These are phyloP conservation scores for Juncus inflexus DNA, from an alignment of 176 grass and related monocot genomes.

Conservation along the genomic window DNA sequence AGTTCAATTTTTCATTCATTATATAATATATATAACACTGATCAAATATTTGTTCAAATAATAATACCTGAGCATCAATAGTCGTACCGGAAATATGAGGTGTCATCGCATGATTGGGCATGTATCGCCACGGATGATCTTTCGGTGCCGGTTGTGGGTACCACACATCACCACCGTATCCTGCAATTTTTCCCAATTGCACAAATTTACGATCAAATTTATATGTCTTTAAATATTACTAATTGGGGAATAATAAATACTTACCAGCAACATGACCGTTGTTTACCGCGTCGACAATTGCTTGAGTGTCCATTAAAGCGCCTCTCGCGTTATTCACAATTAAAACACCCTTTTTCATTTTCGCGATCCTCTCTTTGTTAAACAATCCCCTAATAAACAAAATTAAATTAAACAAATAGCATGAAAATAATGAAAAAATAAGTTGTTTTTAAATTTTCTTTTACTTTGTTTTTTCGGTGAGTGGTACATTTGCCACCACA, in stretches of 20 bases:
- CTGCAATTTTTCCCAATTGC: slow-evolving; percentile 25
- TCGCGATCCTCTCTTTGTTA: slow-evolving; percentile 83
- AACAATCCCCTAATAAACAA: slow-evolving; percentile 68
- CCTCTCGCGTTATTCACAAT: slow-evolving; percentile 88
- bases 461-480: slow-evolving; percentile 91
- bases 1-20: slow-evolving; percentile 4
- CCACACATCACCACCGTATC: slow-evolving; percentile 86
- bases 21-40: slow-evolving; percentile 2
- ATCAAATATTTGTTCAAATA: not conserved
- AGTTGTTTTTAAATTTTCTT: not conserved
- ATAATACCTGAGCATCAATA: slow-evolving; percentile 64
- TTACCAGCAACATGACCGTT: slow-evolving; percentile 80
- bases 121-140: slow-evolving; percentile 86
- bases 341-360: slow-evolving; percentile 92
- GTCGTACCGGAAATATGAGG: slow-evolving; percentile 85
- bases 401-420: slow-evolving; percentile 17
- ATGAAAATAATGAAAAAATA: not conserved
- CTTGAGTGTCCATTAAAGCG: slow-evolving; percentile 88
- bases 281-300: slow-evolving; percentile 72
- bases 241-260: not conserved
- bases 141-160: slow-evolving; percentile 75
- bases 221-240: not conserved
- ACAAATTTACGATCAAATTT: not conserved
- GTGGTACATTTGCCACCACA: slow-evolving; percentile 82
- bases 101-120: slow-evolving; percentile 97